Evolutionary conservation across 2,329 filamentous ascomycete species (phyloP).

Genomic region (Emergomyces africanus): DNA sequence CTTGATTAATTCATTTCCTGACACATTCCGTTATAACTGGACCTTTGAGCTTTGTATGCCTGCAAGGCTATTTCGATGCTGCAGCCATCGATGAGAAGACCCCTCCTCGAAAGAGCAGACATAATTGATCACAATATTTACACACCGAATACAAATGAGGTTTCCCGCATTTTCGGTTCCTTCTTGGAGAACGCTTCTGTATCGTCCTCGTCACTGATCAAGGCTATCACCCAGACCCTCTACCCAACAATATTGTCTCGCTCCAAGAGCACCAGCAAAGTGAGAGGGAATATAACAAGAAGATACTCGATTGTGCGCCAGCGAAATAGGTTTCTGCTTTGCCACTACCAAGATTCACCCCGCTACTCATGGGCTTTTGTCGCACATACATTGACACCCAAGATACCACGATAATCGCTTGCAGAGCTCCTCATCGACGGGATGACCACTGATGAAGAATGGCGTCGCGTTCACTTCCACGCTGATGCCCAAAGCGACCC

Average conservation of each 20-base stretch:
- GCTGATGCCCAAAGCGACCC: conserved; percentile 2
- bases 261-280: conserved; percentile 45
- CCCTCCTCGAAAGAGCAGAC: conserved; percentile 20
- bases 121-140: conserved; percentile 12
- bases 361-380: conserved; percentile 11
- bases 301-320: conserved; percentile 56
- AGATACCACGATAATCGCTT: conserved; percentile 15
- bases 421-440: conserved; percentile 18
- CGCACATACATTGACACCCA: conserved; percentile 10
- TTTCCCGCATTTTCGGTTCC: conserved; percentile 10
- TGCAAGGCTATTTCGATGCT: neutral
- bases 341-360: conserved; percentile 13
- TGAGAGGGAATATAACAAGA: conserved; percentile 59
- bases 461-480: conserved; percentile 10
- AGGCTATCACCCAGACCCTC: neutral
- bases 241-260: conserved; percentile 1
- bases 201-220: conserved; percentile 11
- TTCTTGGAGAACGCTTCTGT: conserved; percentile 2
- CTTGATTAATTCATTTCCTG: neutral
- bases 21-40: neutral
- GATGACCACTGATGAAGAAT: conserved; percentile 14
- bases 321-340: conserved; percentile 18
- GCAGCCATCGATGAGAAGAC: conserved; percentile 26
- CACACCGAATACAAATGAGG: conserved; percentile 16
- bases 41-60: conserved; percentile 7